phyloP scores from a whole-genome alignment of 306 rosid genomes.

The Vicia faba region DNA sequence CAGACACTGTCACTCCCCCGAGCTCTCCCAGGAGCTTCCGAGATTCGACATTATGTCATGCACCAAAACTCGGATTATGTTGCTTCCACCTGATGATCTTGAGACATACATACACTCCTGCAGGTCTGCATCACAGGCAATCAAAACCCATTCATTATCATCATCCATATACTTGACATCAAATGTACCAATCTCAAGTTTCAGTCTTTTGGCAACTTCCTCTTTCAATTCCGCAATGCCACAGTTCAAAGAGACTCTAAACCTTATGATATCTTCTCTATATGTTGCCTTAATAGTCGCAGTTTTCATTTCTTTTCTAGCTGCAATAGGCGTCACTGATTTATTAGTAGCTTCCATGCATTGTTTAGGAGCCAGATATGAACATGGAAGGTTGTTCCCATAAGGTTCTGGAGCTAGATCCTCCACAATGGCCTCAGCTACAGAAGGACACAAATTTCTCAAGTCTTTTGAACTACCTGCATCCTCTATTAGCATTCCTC shows the following conservation, averaged over 20 bases:
- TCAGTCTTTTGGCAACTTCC: conserved; percentile 79
- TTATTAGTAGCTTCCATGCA: conserved; percentile 37
- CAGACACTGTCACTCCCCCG: conserved; percentile 51
- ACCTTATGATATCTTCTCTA: conserved; percentile 80
- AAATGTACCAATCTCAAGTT: conserved; percentile 72
- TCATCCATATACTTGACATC: conserved; percentile 86
- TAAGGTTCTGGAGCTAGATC: conserved; percentile 63
- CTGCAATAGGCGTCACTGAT: conserved; percentile 38
- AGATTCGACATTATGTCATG: conserved; percentile 63
- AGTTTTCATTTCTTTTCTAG: conserved; percentile 56
- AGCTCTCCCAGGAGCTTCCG: conserved; percentile 80
- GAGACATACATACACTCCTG: conserved; percentile 86
- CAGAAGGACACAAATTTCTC: conserved; percentile 70
- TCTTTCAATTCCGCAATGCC: conserved; percentile 64
- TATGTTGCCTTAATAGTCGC: conserved; percentile 78
- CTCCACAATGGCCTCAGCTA: conserved; percentile 63
- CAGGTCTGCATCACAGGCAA: conserved; percentile 85
- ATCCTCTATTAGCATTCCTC: conserved; percentile 78
- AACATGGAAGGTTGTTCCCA: conserved; percentile 48
- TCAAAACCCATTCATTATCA: conserved; percentile 88
- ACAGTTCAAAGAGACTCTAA: conserved; percentile 55
- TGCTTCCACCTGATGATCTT: conserved; percentile 60
- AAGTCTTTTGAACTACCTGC: conserved; percentile 88
- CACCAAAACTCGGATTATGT: conserved; percentile 72
- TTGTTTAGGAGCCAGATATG: conserved; percentile 53